These are phyloP conservation scores for Chiua sp. DNA, from an alignment of 1,284 basidiomycete species.

Conservation along the genomic window DNA sequence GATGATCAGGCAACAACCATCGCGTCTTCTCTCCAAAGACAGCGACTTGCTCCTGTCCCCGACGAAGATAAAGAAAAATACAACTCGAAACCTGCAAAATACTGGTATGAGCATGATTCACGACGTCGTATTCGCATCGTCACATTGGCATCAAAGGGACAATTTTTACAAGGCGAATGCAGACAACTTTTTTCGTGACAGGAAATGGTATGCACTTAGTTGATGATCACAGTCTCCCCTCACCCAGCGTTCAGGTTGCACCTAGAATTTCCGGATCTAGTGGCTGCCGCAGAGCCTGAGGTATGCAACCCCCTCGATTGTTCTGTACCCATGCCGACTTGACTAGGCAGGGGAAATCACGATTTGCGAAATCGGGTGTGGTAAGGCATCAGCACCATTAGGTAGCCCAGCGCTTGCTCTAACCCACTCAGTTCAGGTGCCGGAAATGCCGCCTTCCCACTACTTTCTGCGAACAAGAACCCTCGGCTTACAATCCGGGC, in stretches of 20 bases:
- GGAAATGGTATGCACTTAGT: slow-evolving; percentile 71
- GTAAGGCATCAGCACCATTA: slow-evolving; percentile 43
- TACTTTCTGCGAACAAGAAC: slow-evolving; percentile 86
- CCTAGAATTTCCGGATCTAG: slow-evolving; percentile 89
- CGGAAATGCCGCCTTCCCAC: slow-evolving; percentile 94
- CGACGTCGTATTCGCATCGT: background rate
- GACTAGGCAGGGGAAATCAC: slow-evolving; percentile 74
- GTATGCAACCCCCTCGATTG: slow-evolving; percentile 44
- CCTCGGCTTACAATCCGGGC: slow-evolving; percentile 75
- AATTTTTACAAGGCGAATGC: slow-evolving; percentile 88
- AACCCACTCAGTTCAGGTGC: slow-evolving; percentile 59
- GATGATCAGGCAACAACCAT: slow-evolving; percentile 77
- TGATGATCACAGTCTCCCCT: slow-evolving; percentile 7
- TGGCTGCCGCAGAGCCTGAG: slow-evolving; percentile 69
- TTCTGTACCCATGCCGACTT: slow-evolving; percentile 5
- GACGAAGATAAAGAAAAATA: slow-evolving; percentile 69
- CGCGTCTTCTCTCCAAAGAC: slow-evolving; percentile 68
- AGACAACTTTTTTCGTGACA: slow-evolving; percentile 89
- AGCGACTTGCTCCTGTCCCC: slow-evolving; percentile 72
- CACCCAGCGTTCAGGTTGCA: slow-evolving; percentile 64
- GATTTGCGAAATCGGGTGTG: slow-evolving; percentile 88
- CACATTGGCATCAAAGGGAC: slow-evolving; percentile 63
- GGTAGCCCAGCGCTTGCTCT: slow-evolving; percentile 6
- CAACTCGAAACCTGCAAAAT: slow-evolving; percentile 74
- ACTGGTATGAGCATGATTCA: slow-evolving; percentile 55